Base-by-base conservation (phyloP, 139 green algal species). In the Haematococcus sp. region DNA sequence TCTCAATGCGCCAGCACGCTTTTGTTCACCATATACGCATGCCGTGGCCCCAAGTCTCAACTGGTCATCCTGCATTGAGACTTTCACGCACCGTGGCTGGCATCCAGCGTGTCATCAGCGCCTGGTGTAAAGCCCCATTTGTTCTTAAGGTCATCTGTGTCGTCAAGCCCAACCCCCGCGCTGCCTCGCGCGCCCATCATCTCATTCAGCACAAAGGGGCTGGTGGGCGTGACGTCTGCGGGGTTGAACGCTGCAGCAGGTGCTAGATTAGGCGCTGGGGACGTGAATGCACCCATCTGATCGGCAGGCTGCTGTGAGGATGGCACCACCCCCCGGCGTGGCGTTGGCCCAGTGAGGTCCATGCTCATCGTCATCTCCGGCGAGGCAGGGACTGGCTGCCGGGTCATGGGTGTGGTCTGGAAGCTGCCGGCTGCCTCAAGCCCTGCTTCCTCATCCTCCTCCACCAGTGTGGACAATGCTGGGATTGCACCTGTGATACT, bases 121-220 rank as follows among this genome's bases (percentile, higher is more conserved):
- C 90, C 90, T 11, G 90, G 89, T 2, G 85, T 84, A 79, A 95
- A 94, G 61, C 91, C 91, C 91, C 91, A 96, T 63, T 90, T 92
- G 66, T 80, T 82, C 25, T 83, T 76, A 74, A 90, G 16, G 34
- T 61, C 61, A 27, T 78, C 72, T 43, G 70, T 59, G 32, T 68
- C 55, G 34, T 69, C 70, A 32, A 28, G 52, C 17, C 30, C 68
- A 66, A 74, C 23, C 2, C 4, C 43, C 33, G 2, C 3, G 31
- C 17, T 15, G 7, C 23, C 28, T 20, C 61, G 15, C 68, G 65
- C 69, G 40, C 40, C 40, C 40, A 49, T 52, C 70, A 81, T 84
- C 59, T 76, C 70, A 27, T 74, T 30, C 20, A 84, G 32, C 0
- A 71, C 67, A 55, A 59, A 75, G 16, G 75, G 78, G 63, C 77